Base-by-base conservation (phyloP, 2,329 filamentous ascomycete species). In the Aschersonia sp. region DNA sequence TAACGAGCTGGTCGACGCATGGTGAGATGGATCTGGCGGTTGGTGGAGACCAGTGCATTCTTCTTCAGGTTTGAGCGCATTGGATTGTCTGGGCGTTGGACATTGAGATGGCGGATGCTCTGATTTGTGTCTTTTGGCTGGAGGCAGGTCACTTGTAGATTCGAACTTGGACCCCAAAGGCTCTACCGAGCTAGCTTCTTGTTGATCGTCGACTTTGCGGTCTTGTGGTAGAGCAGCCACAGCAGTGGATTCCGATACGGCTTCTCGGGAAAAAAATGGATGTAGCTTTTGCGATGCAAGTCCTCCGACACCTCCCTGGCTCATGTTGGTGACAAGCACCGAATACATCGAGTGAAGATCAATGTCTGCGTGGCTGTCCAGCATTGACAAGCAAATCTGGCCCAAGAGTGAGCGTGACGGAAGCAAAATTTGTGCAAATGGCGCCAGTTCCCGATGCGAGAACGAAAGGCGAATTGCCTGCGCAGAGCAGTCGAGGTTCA, bases 251-350 rank as follows among this genome's bases (percentile, higher is more conserved):
- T 53, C 50, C 31, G 49, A 47, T 22, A 48, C 30, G 43, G 58
- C 49, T 6, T 44, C 48, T 48, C 61, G 63, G 40, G 62, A 56
- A 55, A 79, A 78, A 61, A 79, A 77, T 14, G 76, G 75, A 53
- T 79, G 76, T 39, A 78, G 56, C 52, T 73, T 75, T 55, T 68
- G 70, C 30, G 57, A 54, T 40, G 56, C 51, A 8, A 59, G 56
- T 47, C 64, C 65, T 50, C 55, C 58, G 46, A 61, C 52, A 48
- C 58, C 62, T 56, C 64, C 62, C 47, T 64, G 64, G 52, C 62
- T 61, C 73, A 76, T 77, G 45, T 58, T 64, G 54, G 63, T 61
- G 47, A 68, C 58, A 49, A 66, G 54, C 42, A 67, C 56, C 41
- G 66, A 60, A 60, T 65, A 67, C 70, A 73, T 74, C 44, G 45